Percentiles rank a stretch among this genome's conserved stretches.
Conservation (phyloP, 2,329 filamentous ascomycete species). For the Cladophialophora psammophila region DNA sequence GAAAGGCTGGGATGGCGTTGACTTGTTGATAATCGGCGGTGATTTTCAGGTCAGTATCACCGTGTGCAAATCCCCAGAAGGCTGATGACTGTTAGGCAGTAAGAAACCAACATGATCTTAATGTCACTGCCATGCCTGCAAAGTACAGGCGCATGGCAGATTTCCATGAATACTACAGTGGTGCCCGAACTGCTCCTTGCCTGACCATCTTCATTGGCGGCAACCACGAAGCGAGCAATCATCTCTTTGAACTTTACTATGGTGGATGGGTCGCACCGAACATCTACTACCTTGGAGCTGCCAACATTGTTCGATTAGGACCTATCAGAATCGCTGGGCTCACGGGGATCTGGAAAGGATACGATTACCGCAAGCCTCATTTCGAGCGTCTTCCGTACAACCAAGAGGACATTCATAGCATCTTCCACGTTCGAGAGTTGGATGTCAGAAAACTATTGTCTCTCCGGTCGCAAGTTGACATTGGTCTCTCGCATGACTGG, state of each 20-base stretch:
- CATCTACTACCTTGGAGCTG: conserved; percentile 95
- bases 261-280: conserved; percentile 97
- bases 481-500: conserved; percentile 96
- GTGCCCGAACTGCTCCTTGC: conserved; percentile 77
- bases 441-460: conserved; percentile 90
- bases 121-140: conserved; percentile 84
- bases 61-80: conserved; percentile 18
- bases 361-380: conserved; percentile 84
- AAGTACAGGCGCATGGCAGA: conserved; percentile 91
- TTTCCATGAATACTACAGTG: conserved; percentile 93
- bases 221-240: conserved; percentile 92
- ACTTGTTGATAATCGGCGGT: conserved; percentile 91
- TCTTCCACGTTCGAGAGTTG: conserved; percentile 89
- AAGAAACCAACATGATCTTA: conserved; percentile 86
- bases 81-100: conserved; percentile 66
- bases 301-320: conserved; percentile 84
- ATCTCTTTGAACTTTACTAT: conserved; percentile 92
- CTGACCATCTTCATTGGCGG: conserved; percentile 91
- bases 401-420: conserved; percentile 74
- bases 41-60: conserved; percentile 77
- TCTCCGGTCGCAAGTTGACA: conserved; percentile 83
- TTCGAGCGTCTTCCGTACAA: conserved; percentile 87
- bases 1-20: conserved; percentile 80
- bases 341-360: conserved; percentile 94
- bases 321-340: conserved; percentile 86